Evolutionary conservation across 352 stramenopile genomes (phyloP).

Genomic region (Phytophthora hybrid): DNA sequence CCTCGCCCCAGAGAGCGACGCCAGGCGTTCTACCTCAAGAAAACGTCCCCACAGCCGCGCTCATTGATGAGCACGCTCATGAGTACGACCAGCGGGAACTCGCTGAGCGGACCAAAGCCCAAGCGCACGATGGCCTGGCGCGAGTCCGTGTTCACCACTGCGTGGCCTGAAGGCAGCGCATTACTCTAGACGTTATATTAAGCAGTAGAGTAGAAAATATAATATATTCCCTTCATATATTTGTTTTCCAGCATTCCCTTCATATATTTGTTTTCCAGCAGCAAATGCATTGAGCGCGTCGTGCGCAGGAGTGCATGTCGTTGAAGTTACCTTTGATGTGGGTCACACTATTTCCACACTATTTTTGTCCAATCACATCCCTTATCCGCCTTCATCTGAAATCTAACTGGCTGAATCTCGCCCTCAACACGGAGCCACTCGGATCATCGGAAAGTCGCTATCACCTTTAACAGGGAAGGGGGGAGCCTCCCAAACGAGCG

Average conservation of each 20-base stretch:
- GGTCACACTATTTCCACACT: neutral
- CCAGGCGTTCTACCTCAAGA: slow-evolving; percentile 35
- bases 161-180: slow-evolving; percentile 12
- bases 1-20: slow-evolving; percentile 23
- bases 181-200: neutral
- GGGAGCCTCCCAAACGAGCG: slow-evolving; percentile 34
- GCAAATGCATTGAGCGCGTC: neutral
- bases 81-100: slow-evolving; percentile 8
- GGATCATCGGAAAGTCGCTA: slow-evolving; percentile 7
- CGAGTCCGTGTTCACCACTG: slow-evolving; percentile 28
- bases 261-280: too few relatives aligned
- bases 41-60: slow-evolving; percentile 10
- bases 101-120: slow-evolving; percentile 19
- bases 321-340: slow-evolving; percentile 33
- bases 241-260: too few relatives aligned
- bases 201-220: too few relatives aligned
- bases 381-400: too few relatives aligned
- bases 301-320: slow-evolving; percentile 8
- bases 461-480: slow-evolving; percentile 1
- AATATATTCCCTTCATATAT: too few relatives aligned
- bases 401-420: neutral
- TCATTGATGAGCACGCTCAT: slow-evolving; percentile 39
- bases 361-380: slow-evolving; percentile 25
- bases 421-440: slow-evolving; percentile 1
- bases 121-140: slow-evolving; percentile 35